Evolutionary conservation across 2,329 filamentous ascomycete species (phyloP), one percentile per base, ranked within the genome.

Genomic region (Colletotrichum sublineola): DNA sequence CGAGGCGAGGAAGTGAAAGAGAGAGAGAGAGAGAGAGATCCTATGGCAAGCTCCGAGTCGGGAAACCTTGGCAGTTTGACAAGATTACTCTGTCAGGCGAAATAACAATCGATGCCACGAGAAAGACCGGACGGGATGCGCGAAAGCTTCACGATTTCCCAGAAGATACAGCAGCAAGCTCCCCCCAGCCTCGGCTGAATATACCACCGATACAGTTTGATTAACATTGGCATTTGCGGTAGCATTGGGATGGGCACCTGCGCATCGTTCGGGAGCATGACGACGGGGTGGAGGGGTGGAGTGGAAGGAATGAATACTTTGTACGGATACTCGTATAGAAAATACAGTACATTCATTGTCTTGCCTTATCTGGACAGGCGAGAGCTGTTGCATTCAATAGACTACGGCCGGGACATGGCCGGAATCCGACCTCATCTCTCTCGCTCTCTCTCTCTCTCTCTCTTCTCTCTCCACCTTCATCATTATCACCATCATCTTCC

Each of bases 171-270:
- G 20, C 44, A 48, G 44, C 44, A 68, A 44, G 68, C 52, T 42
- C 18, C 40, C 15, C 64, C 64, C 29, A 50, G 68, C 42, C 68
- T 71, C 63, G 68, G 68, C 42, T 61, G 52, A 57, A 63, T 63
- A 61, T 56, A 33, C 33, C 46, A 63, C 63, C 63, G 68, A 67
- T 62, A 50, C 15, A 38, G 36, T 11, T 24, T 4, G 20, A 64
- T 56, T 38, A 12, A 36, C 33, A 38, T 56, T 56, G 20, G 53
- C 33, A 56, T 55, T 11, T 33, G 31, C 31, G 11, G 38, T 55
- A 9, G 15, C 18, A 36, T 55, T 36, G 24, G 52, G 29, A 36
- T 55, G 33, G 52, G 52, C 31, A 55, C 31, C 6, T 55, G 52
- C 11, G 48, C n/a, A 29, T 14, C 11, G 2, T 12, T 31, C 24